Evolutionary conservation across 768 basidiomycete species (phyloP).

Genomic region (Termitomyces sp.): DNA sequence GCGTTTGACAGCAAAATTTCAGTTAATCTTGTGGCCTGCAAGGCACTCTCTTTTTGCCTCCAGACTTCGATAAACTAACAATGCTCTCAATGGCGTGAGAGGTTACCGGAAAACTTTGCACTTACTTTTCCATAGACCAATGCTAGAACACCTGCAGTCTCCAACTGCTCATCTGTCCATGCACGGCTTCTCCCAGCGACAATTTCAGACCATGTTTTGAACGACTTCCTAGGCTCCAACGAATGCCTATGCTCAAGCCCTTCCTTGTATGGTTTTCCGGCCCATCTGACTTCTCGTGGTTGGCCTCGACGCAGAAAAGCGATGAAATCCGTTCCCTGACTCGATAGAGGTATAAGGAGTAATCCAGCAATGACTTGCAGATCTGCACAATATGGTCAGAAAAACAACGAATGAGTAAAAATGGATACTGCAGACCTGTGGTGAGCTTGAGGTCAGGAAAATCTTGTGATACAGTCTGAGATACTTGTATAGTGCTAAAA

Average conservation of each 20-base stretch:
- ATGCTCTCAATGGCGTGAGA: not conserved
- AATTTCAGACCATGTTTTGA: slow-evolving; percentile 76
- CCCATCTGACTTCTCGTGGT: slow-evolving; percentile 69
- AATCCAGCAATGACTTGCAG: slow-evolving; percentile 69
- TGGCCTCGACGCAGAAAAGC: slow-evolving; percentile 79
- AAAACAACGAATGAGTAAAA: not conserved
- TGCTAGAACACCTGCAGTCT: slow-evolving; percentile 76
- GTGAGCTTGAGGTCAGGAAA: slow-evolving; percentile 69
- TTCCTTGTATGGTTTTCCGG: slow-evolving; percentile 63
- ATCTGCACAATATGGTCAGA: slow-evolving; percentile 23
- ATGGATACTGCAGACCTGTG: slow-evolving; percentile 27
- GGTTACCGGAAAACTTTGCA: not conserved
- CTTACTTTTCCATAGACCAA: slow-evolving; percentile 72
- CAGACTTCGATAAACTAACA: slow-evolving; percentile 83
- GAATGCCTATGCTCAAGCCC: slow-evolving; percentile 26
- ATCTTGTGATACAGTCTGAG: slow-evolving; percentile 63
- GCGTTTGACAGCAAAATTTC: slow-evolving; percentile 77
- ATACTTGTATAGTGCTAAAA: slow-evolving; percentile 62
- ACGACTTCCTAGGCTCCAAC: slow-evolving; percentile 76
- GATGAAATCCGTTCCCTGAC: slow-evolving; percentile 75
- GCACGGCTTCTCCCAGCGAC: slow-evolving; percentile 62
- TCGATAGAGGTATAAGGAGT: slow-evolving; percentile 72
- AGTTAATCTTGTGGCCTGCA: slow-evolving; percentile 70
- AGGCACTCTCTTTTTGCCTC: slow-evolving; percentile 75
- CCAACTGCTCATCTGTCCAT: slow-evolving; percentile 83